These are phyloP conservation scores for Microbotryum saponariae DNA, from an alignment of 1,284 basidiomycete genomes.

Conservation along the genomic window DNA sequence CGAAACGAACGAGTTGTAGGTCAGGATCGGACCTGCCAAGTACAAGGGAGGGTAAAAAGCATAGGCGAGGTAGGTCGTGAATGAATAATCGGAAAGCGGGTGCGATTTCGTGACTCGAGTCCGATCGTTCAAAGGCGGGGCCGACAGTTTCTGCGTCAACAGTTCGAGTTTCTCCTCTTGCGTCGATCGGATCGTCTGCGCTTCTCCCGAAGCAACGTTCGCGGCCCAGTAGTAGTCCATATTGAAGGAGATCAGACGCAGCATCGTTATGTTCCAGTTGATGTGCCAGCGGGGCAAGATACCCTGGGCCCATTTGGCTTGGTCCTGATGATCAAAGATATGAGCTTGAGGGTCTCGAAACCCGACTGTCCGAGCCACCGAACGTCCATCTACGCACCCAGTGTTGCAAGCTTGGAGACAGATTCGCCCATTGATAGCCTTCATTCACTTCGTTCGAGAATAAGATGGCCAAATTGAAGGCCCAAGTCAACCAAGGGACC, in stretches of 20 bases:
- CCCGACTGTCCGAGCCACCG: background rate
- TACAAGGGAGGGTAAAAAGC: conserved; percentile 85
- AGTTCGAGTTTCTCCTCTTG: conserved; percentile 33
- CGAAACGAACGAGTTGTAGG: conserved; percentile 89
- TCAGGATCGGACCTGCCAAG: conserved; percentile 91
- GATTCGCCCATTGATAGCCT: conserved; percentile 61
- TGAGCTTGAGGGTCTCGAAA: background rate
- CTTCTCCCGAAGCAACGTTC: conserved; percentile 26
- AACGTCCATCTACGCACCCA: conserved; percentile 46
- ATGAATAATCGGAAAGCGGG: conserved; percentile 49
- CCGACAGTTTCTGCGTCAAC: conserved; percentile 31
- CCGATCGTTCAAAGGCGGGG: background rate
- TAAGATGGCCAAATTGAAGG: conserved; percentile 65
- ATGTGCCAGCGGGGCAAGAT: conserved; percentile 85
- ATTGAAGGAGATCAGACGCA: conserved; percentile 83
- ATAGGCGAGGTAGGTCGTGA: conserved; percentile 62
- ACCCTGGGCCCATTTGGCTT: conserved; percentile 47
- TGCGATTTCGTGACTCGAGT: conserved; percentile 37
- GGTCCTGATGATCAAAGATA: conserved; percentile 51
- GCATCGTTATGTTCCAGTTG: conserved; percentile 93
- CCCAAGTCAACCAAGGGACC: conserved; percentile 55
- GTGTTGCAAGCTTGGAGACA: conserved; percentile 53
- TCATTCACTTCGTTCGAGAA: conserved; percentile 69
- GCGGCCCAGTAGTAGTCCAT: conserved; percentile 86
- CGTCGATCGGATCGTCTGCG: background rate